Conservation (phyloP, 805 yeast genomes). For the Teunomyces funiuensis region DNA sequence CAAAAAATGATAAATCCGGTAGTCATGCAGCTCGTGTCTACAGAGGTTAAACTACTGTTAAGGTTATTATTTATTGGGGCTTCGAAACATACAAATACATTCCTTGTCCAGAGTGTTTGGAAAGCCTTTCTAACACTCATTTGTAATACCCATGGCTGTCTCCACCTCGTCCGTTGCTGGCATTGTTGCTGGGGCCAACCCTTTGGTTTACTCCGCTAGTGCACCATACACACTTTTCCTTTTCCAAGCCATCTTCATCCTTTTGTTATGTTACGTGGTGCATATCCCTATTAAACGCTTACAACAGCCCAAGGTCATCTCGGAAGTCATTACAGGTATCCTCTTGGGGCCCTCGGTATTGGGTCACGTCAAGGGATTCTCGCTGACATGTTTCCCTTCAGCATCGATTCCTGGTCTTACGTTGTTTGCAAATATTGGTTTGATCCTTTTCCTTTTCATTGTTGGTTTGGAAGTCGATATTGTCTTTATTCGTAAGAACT, state of each 20-base stretch:
- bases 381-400: constrained; percentile 61
- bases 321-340: constrained; percentile 78
- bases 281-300: constrained; percentile 60
- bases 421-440: constrained; percentile 71
- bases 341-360: constrained; percentile 72
- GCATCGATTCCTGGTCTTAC: constrained; percentile 63
- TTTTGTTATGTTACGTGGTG: constrained; percentile 56
- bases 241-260: constrained; percentile 65
- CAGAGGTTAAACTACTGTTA: no score
- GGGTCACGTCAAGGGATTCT: constrained; percentile 70
- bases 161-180: constrained; percentile 50
- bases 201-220: constrained; percentile 55
- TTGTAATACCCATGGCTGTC: not conserved
- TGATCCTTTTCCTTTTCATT: constrained; percentile 70
- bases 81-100: no score
- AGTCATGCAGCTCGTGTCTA: not conserved
- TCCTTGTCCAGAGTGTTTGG: no score
- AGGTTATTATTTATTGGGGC: no score
- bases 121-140: not conserved
- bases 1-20: not conserved
- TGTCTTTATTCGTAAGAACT: constrained; percentile 58
- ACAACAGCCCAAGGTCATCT: constrained; percentile 78
- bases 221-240: constrained; percentile 69
- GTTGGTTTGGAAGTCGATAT: constrained; percentile 80
- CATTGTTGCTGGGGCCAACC: constrained; percentile 69